Base-by-base conservation (phyloP, 805 yeast species). In the Suhomyces emberorum region DNA sequence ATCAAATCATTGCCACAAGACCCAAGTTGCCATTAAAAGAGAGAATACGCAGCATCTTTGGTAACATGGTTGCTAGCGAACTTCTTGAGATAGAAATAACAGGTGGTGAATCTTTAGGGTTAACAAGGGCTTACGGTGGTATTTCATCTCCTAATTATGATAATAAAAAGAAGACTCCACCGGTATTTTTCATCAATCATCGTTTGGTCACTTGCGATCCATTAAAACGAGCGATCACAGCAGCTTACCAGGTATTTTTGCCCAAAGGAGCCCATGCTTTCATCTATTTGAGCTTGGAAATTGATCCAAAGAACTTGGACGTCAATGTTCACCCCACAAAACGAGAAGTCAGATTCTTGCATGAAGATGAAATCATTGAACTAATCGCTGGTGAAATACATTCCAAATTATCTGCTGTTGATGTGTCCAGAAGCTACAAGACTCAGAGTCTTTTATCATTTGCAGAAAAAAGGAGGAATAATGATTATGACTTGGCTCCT, bases 261-360 rank as follows among this genome's bases (percentile, higher is more conserved):
- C 96, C 97, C 0, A 85, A 82, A 47, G 95, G 95, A 0, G 53
- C 48, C 34, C 77, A 72, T 46, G 83, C 95, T 0, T 93, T 93
- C 54, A 70, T 86, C 1, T 93, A 88, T 57, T 40, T 93, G 35
- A 70, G 85, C 32, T 55, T 93, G n/a, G 64, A 65, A 14, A 77
- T 93, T 2, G 65, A 70, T 15, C 85, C 96, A 1, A 62, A 61
- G 22, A 80, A 81, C 42, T 70, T 93, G 6, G 98, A 93, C 56
- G 98, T 93, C 11, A 93, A 93, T 54, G 81, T 93, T 10, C 98
- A 93, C 54, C 98, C 98, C 0, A 91, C 98, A 0, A 93, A 93
- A 49, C 72, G 91, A 40, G 97, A 91, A 50, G 97, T 93, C 2
- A 58, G 95, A 28, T 88, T 93, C 54, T 62, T 93, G 23, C 60